Evolutionary conservation across 2,329 filamentous ascomycete genomes (phyloP).

Genomic region (Pyrenophora tritici-repentis): DNA sequence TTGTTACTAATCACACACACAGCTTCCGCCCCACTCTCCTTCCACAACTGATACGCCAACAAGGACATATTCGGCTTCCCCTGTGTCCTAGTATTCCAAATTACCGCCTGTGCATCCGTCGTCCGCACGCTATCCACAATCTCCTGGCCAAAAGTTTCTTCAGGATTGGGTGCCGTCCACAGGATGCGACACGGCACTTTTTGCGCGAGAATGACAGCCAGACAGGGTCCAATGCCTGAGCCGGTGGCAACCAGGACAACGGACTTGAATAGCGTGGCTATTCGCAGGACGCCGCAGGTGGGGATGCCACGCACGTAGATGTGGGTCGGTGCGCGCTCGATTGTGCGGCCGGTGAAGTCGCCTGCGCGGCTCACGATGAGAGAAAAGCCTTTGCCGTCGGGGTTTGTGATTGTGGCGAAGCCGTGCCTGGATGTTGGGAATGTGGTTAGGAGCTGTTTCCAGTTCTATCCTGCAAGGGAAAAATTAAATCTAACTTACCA

Average conservation of each 20-base stretch:
- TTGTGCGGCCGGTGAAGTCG: slow-evolving; percentile 45
- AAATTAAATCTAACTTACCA: slow-evolving; percentile 16
- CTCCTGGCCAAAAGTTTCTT: slow-evolving; percentile 66
- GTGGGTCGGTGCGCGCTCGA: slow-evolving; percentile 36
- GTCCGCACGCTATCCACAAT: slow-evolving; percentile 63
- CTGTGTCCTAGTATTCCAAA: slow-evolving; percentile 67
- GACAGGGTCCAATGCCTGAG: slow-evolving; percentile 49
- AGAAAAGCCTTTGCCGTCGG: slow-evolving; percentile 38
- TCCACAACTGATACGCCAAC: slow-evolving; percentile 59
- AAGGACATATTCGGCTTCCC: slow-evolving; percentile 68
- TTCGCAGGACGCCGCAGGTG: slow-evolving; percentile 42
- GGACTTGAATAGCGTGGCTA: slow-evolving; percentile 43
- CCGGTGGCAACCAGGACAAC: slow-evolving; percentile 47
- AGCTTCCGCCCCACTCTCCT: slow-evolving; percentile 64
- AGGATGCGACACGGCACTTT: slow-evolving; percentile 64
- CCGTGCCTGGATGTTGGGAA: slow-evolving; percentile 27
- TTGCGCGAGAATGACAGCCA: slow-evolving; percentile 57
- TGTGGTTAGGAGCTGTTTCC: no score
- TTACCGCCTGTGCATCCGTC: slow-evolving; percentile 66
- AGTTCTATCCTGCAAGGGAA: no score
- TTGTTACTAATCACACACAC: slow-evolving; percentile 78
- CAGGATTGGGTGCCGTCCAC: slow-evolving; percentile 70
- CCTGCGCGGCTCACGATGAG: slow-evolving; percentile 47
- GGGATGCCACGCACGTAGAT: slow-evolving; percentile 47
- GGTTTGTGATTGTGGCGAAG: slow-evolving; percentile 48